Percentiles rank a stretch among this genome's conserved stretches.
phyloP scores from a whole-genome alignment of 1,139 yeast species.

The Scheffersomyces titani region DNA sequence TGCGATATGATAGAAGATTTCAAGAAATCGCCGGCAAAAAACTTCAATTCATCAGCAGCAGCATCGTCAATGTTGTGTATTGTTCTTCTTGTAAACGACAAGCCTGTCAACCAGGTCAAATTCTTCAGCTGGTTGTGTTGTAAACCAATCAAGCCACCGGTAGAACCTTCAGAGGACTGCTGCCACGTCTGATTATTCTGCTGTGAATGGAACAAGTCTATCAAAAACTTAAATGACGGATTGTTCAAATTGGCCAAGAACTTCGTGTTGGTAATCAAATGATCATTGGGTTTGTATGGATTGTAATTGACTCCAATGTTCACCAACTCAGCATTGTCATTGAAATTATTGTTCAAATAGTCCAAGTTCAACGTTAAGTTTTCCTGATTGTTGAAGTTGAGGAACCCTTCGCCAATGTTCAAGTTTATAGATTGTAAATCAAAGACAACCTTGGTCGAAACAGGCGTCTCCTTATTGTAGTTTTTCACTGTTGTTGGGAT shows the following conservation, averaged over 20 bases:
- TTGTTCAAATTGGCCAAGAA: slow-evolving; percentile 39
- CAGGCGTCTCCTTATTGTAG: slow-evolving; percentile 38
- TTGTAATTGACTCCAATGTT: slow-evolving; percentile 44
- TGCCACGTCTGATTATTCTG: slow-evolving; percentile 46
- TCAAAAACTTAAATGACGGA: slow-evolving; percentile 41
- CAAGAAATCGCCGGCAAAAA: slow-evolving; percentile 34
- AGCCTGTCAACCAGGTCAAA: slow-evolving; percentile 35
- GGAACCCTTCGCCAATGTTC: slow-evolving; percentile 36
- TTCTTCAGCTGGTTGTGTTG: slow-evolving; percentile 14
- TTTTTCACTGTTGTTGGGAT: slow-evolving; percentile 23
- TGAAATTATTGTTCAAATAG: slow-evolving; percentile 45
- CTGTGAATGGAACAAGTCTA: slow-evolving; percentile 36
- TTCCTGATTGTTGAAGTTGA: slow-evolving; percentile 43
- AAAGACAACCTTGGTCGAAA: slow-evolving; percentile 40
- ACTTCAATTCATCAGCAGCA: slow-evolving; percentile 34
- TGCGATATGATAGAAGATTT: slow-evolving; percentile 37
- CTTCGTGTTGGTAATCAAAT: slow-evolving; percentile 35
- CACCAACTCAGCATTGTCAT: slow-evolving; percentile 45
- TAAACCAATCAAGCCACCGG: slow-evolving; percentile 50
- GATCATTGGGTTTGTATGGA: slow-evolving; percentile 50
- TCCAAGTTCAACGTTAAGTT: slow-evolving; percentile 39
- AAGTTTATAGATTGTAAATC: slow-evolving; percentile 36
- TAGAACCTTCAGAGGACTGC: slow-evolving; percentile 30
- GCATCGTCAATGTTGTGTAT: slow-evolving; percentile 44
- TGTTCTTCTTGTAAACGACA: slow-evolving; percentile 43